Base-by-base conservation (phyloP, 371 early-diverging fungal genomes). In the Caulochytrium protostelioides region DNA sequence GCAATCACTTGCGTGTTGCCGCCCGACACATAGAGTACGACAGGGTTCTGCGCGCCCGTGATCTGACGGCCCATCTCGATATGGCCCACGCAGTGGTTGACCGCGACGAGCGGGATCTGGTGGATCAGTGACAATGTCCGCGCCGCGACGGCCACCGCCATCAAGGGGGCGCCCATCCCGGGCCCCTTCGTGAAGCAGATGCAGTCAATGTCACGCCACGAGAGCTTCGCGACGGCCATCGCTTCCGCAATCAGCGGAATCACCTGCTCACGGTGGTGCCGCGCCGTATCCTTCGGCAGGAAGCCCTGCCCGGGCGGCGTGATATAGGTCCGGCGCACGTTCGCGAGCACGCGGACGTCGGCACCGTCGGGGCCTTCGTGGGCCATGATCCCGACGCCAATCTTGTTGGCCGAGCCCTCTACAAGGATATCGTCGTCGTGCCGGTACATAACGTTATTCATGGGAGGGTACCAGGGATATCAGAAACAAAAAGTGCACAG, bases 1-100 rank as follows among this genome's bases (percentile, higher is more conserved):
- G 95, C 91, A 51, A 99, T 98, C 8, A 99, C 90, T 58, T 99
- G 99, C 0, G 99, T 98, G 54, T 99, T 99, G 23, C 98, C 99
- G n/a, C 99, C 99, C 49, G 85, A 83, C 6, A 92, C 99, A 55
- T 99, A 99, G 6, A 99, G 63, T 12, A 99, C 83, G 5, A 97
- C 84, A 0, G 99, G 99, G 49, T 98, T 86, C 2, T 70, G 42
- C 0, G 98, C 97, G 19, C 79, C 79, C 2, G 98, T 98, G 25
- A 99, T 82, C 50, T 90, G 78, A 35, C 98, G 68, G 7, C 99
- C 99, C 99, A 99, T 99, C 58, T 99, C 99, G 42, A 99, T 97
- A 57, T 99, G 97, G 24, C 90, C 99, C 38, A 99, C 77, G 54
- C 99, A 98, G 50, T 99, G 99, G 51, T 99, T 99, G 8, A 97